Evolutionary conservation across 352 stramenopile species (phyloP), one percentile per base, ranked within the genome.

Genomic region (Phytophthora boehmeriae): DNA sequence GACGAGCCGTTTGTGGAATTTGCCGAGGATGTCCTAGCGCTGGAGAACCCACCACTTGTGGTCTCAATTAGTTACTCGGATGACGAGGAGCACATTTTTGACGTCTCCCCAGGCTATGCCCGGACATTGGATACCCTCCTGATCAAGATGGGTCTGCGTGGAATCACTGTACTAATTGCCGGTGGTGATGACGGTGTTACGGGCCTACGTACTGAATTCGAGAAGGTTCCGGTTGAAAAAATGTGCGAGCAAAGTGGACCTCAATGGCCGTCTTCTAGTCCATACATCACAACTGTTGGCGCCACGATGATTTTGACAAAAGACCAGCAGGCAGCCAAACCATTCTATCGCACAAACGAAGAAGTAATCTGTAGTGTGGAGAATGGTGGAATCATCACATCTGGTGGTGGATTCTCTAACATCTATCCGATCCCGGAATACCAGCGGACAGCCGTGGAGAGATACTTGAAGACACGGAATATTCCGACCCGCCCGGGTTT

Each of bases 1-100:
- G 83, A 96, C 62, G 88, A 96, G 54, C 89, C 89, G 28, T 96
- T 97, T 51, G 75, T 96, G 8, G 83, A 89, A 55, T 96, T 93
- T 52, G 73, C 66, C 10, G 51, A 97, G 45, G 73, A 74, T 3
- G 59, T 97, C 1, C 56, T 96, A 14, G 68, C 68, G 20, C 72
- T 90, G 60, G 80, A 95, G 10, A 65, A 62, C 0, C 85, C 91
- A 8, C 89, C 90, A 13, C 75, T 86, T 36, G 88, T 98, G 2
- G 73, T 97, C 2, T 97, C 89, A 1, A 96, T 96, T 50, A 94
- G 77, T 45, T 97, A 97, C 56, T 96, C 92, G 8, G 89, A 97
- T 59, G 85, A 97, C 38, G 89, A 97, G 73, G 89, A 96, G 38
- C 78, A 93, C 47, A 92, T 95, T 54, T 95, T 92, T 56, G 73